A percentile compares a stretch with the other conserved stretches of the same genome.
Conservation (phyloP, 805 yeast genomes). For the Cyberlindnera maclurae region DNA sequence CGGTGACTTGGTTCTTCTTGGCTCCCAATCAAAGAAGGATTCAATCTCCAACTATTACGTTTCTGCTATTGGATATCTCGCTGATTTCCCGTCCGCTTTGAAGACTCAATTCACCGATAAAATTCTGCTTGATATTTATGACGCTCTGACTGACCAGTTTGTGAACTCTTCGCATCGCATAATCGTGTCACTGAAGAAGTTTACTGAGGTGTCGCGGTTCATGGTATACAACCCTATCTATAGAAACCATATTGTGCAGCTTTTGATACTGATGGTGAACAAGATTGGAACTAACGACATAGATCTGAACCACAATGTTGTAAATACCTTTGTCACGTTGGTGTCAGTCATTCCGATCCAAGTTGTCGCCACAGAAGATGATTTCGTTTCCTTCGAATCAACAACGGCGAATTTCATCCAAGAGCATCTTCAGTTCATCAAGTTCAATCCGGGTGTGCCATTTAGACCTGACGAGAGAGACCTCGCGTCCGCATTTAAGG, state of each 20-base stretch:
- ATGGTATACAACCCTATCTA: conserved; percentile 57
- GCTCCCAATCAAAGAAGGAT: conserved; percentile 71
- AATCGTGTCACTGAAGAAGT: conserved; percentile 58
- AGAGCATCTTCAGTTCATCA: conserved; percentile 51
- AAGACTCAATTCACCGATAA: conserved; percentile 39
- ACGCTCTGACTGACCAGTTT: conserved; percentile 53
- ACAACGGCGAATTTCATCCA: conserved; percentile 50
- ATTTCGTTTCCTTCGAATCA: conserved; percentile 33
- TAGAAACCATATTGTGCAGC: conserved; percentile 72
- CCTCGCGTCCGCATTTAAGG: conserved; percentile 52
- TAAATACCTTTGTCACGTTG: conserved; percentile 62
- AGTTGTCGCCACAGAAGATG: conserved; percentile 40
- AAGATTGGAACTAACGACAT: conserved; percentile 90
- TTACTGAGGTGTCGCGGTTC: conserved; percentile 58
- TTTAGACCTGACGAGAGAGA: conserved; percentile 37
- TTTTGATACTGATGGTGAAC: conserved; percentile 61
- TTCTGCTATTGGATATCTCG: conserved; percentile 49
- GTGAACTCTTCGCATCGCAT: conserved; percentile 77
- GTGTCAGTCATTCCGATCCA: conserved; percentile 67
- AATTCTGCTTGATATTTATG: conserved; percentile 67
- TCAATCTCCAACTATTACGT: conserved; percentile 51
- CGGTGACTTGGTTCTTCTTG: conserved; percentile 47
- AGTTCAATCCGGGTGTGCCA: conserved; percentile 18
- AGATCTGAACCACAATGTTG: conserved; percentile 57
- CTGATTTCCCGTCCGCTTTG: conserved; percentile 45